Conservation (phyloP, 805 yeast species). For the Ogataea nitratoaversa region DNA sequence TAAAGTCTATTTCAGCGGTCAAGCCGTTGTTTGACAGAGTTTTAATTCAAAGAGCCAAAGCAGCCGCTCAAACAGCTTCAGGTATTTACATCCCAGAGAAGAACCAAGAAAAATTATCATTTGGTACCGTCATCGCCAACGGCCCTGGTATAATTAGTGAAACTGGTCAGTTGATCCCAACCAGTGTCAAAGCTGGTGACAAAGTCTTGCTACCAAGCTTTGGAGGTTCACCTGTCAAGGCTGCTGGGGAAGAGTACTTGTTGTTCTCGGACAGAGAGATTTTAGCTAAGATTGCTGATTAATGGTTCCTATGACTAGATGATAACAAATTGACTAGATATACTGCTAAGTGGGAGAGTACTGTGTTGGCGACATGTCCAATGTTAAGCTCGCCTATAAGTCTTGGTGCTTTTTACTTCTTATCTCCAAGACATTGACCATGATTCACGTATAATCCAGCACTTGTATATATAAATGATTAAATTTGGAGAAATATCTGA, state of each 20-base stretch:
- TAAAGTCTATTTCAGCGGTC: slow-evolving; percentile 38
- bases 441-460: too few relatives aligned
- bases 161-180: slow-evolving; percentile 67
- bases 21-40: slow-evolving; percentile 95
- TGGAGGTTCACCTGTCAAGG: slow-evolving; percentile 87
- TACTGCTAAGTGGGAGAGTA: too few relatives aligned
- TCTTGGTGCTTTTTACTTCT: too few relatives aligned
- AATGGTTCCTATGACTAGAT: slow-evolving; percentile 10
- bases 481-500: too few relatives aligned
- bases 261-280: slow-evolving; percentile 91
- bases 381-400: too few relatives aligned
- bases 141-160: slow-evolving; percentile 87
- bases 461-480: too few relatives aligned
- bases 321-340: neutral
- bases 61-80: slow-evolving; percentile 85
- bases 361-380: too few relatives aligned
- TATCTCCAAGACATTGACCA: too few relatives aligned
- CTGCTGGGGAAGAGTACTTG: slow-evolving; percentile 54
- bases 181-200: slow-evolving; percentile 85
- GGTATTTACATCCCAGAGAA: slow-evolving; percentile 95
- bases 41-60: slow-evolving; percentile 90
- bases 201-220: slow-evolving; percentile 89
- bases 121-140: slow-evolving; percentile 87
- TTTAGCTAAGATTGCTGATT: slow-evolving; percentile 83
- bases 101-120: slow-evolving; percentile 89